Conservation (phyloP, 2,329 filamentous ascomycete species). For the Hortaea werneckii region DNA sequence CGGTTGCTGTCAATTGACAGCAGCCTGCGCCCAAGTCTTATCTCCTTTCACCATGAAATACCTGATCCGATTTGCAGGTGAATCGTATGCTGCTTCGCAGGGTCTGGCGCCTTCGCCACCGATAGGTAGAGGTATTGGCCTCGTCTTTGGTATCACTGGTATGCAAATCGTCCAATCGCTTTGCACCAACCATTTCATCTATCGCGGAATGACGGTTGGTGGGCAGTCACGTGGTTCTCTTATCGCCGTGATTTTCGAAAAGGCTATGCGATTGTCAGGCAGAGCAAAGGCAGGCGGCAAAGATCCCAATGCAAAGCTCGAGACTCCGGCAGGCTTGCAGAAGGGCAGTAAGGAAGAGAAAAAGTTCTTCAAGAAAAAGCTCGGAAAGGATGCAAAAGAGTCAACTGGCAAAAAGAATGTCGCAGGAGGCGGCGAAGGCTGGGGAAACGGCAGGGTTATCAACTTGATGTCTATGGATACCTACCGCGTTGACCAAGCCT, state of each 20-base stretch:
- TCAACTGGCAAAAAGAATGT: slow-evolving; percentile 40
- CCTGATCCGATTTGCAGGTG: slow-evolving; percentile 72
- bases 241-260: slow-evolving; percentile 82
- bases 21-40: slow-evolving; percentile 65
- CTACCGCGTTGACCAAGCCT: slow-evolving; percentile 82
- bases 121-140: slow-evolving; percentile 66
- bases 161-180: slow-evolving; percentile 82
- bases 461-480: slow-evolving; percentile 95
- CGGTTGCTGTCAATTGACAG: slow-evolving; percentile 62
- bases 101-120: slow-evolving; percentile 48
- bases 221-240: slow-evolving; percentile 72
- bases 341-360: slow-evolving; percentile 41
- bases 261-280: slow-evolving; percentile 79
- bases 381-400: slow-evolving; percentile 33
- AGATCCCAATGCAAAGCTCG: slow-evolving; percentile 17
- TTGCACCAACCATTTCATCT: slow-evolving; percentile 83
- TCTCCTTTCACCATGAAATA: slow-evolving; percentile 78
- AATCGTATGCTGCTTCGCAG: slow-evolving; percentile 59
- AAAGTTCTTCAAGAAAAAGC: slow-evolving; percentile 40
- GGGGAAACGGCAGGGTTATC: slow-evolving; percentile 85
- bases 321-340: slow-evolving; percentile 34
- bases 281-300: slow-evolving; percentile 75
- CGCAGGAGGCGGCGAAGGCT: slow-evolving; percentile 64
- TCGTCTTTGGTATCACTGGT: slow-evolving; percentile 70
- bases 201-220: slow-evolving; percentile 82